These are phyloP conservation scores for Termitomyces sp. DNA, from an alignment of 768 basidiomycete species.

Conservation along the genomic window DNA sequence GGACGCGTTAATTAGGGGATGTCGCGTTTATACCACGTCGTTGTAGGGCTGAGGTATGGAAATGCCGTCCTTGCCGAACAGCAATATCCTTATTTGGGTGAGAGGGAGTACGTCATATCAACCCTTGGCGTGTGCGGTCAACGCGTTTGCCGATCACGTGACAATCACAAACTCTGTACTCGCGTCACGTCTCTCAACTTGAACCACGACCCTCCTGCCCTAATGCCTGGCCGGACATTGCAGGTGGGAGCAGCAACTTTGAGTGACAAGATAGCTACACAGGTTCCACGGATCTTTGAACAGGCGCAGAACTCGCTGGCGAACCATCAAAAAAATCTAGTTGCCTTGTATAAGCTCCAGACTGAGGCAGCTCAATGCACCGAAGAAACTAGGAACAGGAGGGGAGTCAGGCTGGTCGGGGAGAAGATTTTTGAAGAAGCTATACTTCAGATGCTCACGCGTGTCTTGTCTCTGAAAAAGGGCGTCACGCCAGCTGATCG, in stretches of 20 bases:
- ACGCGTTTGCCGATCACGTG: background rate
- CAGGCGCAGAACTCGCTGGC: conserved; percentile 71
- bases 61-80: no score
- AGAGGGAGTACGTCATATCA: no score
- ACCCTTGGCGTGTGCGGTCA: no score
- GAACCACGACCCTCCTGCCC: background rate
- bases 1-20: no score
- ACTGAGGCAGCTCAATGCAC: conserved; percentile 52
- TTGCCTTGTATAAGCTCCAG: conserved; percentile 80
- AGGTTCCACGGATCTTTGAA: conserved; percentile 66
- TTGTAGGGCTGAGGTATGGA: no score
- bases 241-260: conserved; percentile 8
- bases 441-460: conserved; percentile 56
- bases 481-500: conserved; percentile 73
- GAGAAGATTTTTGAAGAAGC: conserved; percentile 72
- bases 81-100: no score
- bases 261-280: conserved; percentile 2
- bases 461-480: conserved; percentile 74
- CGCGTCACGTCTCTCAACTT: background rate
- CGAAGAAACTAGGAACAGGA: conserved; percentile 32
- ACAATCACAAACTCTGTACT: background rate
- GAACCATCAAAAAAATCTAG: conserved; percentile 89
- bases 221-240: conserved; percentile 18
- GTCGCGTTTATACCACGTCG: no score
- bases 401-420: conserved; percentile 52